Evolutionary conservation across 495 filamentous ascomycete species (phyloP), one percentile per base, ranked within the genome.

Genomic region (Usnea hakonensis): DNA sequence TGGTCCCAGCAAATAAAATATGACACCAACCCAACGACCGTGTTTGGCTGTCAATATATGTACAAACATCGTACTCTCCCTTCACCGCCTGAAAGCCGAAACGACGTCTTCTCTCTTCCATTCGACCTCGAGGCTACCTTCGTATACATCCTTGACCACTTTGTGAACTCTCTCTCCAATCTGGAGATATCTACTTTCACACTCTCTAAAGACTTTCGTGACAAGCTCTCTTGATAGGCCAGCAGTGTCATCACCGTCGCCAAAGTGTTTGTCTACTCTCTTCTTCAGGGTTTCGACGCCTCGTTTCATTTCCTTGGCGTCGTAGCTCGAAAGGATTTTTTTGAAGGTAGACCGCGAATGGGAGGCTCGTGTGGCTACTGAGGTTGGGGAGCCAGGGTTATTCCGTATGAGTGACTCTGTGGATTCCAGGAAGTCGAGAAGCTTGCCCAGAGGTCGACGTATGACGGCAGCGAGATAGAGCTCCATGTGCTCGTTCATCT

Each of bases 181-280:
- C 28, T 52, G 48, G 5, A 52, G 28, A 17, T 52, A 52, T 32
- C 48, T 52, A 50, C 73, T 77, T 77, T 95, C 90, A 68, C 90
- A 92, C 72, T 87, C 89, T 66, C 82, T 83, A n/a, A 89, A 72
- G 56, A 97, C 90, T 72, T 88, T 86, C 38, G 77, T 75, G 46
- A 96, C 89, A 36, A 97, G 75, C 41, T 82, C 83, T 17, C 83
- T 78, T 66, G 82, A 87, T 44, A 89, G 71, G n/a, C 75, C 77
- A 21, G 75, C 61, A 23, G 68, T 76, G 65, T 93, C 90, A 65
- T 92, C 90, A 6, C 85, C 89, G 48, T 94, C 90, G 28, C 88
- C 90, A 74, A 97, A 97, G 73, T 97, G 93, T 73, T 97, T 97
- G 74, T 97, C 91, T 5, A 97, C 89, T 35, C 93, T 81, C 75